A percentile compares a stretch with the other conserved stretches of the same genome.
Conservation (phyloP, 2,329 filamentous ascomycete species). For the Parastagonospora avenae region DNA sequence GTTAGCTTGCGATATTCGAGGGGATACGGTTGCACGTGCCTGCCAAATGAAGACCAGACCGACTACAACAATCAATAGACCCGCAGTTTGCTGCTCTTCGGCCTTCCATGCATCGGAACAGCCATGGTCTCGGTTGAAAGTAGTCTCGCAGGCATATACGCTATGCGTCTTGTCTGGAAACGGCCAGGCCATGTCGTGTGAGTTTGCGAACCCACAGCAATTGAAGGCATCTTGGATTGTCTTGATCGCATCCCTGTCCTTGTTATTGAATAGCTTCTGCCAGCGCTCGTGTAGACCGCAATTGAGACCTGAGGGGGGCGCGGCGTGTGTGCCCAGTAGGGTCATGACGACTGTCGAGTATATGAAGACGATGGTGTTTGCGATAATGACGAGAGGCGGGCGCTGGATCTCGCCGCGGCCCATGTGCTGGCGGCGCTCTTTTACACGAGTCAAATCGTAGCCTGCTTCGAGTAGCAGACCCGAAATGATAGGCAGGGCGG, state of each 20-base stretch:
- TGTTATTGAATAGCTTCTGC: slow-evolving; percentile 58
- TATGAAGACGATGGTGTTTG: slow-evolving; percentile 46
- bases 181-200: slow-evolving; percentile 67
- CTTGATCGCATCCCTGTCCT: slow-evolving; percentile 59
- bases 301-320: slow-evolving; percentile 46
- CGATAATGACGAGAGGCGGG: slow-evolving; percentile 45
- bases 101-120: slow-evolving; percentile 64
- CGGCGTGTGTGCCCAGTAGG: slow-evolving; percentile 51
- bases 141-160: slow-evolving; percentile 51
- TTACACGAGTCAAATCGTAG: slow-evolving; percentile 40
- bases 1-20: background rate
- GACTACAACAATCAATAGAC: slow-evolving; percentile 60
- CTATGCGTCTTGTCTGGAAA: slow-evolving; percentile 53
- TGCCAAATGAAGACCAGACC: slow-evolving; percentile 42
- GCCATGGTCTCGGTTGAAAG: slow-evolving; percentile 53
- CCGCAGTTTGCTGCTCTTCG: slow-evolving; percentile 59
- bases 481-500: slow-evolving; percentile 50
- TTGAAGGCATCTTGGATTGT: slow-evolving; percentile 68
- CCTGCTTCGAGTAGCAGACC: slow-evolving; percentile 51
- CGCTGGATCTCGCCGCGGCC: slow-evolving; percentile 41
- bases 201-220: slow-evolving; percentile 68
- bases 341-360: slow-evolving; percentile 53
- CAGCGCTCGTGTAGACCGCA: slow-evolving; percentile 65
- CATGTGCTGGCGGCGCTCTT: slow-evolving; percentile 34
- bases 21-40: slow-evolving; percentile 15